These are phyloP conservation scores for Priceomyces melissophilus DNA, from an alignment of 805 yeast genomes.

Conservation along the genomic window DNA sequence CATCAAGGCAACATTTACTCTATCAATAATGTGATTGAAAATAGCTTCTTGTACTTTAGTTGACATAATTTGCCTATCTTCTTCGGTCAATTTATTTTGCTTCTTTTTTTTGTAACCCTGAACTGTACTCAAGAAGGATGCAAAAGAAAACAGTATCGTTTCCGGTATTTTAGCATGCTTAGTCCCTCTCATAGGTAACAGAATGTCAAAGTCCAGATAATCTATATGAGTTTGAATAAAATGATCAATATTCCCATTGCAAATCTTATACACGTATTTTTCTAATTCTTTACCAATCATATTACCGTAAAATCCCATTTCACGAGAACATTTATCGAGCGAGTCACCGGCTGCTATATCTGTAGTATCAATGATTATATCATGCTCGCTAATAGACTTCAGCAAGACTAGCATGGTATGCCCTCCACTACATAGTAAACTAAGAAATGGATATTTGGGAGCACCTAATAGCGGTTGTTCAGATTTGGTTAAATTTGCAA, in stretches of 20 bases:
- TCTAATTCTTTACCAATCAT: slow-evolving; percentile 89
- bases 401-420: slow-evolving; percentile 86
- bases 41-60: slow-evolving; percentile 59
- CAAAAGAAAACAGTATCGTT: slow-evolving; percentile 59
- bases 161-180: slow-evolving; percentile 27
- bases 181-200: slow-evolving; percentile 31
- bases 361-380: slow-evolving; percentile 65
- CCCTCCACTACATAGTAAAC: slow-evolving; percentile 87
- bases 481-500: slow-evolving; percentile 32
- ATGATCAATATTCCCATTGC: slow-evolving; percentile 12
- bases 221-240: slow-evolving; percentile 83
- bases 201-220: slow-evolving; percentile 42
- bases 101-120: slow-evolving; percentile 22
- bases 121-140: slow-evolving; percentile 64
- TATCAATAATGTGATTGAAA: slow-evolving; percentile 69
- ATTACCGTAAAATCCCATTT: slow-evolving; percentile 71
- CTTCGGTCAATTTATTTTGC: slow-evolving; percentile 11
- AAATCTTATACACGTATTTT: slow-evolving; percentile 37
- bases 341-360: slow-evolving; percentile 96
- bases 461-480: slow-evolving; percentile 45
- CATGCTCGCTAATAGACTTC: slow-evolving; percentile 58
- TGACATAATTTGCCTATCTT: slow-evolving; percentile 49
- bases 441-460: slow-evolving; percentile 66
- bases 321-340: slow-evolving; percentile 87
- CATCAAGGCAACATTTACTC: slow-evolving; percentile 51